Percentiles rank a stretch among this genome's conserved stretches.
phyloP scores from a whole-genome alignment of 192 early-diverging fungal species.

The Podila epigama region DNA sequence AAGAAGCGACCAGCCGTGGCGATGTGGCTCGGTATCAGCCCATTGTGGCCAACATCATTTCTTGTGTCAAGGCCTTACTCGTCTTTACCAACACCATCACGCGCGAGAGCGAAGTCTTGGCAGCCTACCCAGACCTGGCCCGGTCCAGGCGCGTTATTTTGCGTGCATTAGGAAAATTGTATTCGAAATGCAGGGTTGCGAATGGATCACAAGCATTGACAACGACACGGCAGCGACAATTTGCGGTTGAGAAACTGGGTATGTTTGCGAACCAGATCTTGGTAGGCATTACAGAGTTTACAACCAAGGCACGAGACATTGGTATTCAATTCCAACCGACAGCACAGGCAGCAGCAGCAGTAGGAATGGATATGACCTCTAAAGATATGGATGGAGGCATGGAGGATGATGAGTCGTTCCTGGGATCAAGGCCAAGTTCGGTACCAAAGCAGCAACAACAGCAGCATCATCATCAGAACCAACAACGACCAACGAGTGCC shows the following conservation, averaged over 20 bases:
- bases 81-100: constrained; percentile 42
- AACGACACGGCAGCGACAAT: constrained; percentile 22
- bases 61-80: constrained; percentile 24
- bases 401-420: not conserved
- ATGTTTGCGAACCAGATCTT: constrained; percentile 24
- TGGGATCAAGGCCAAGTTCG: too few species aligned
- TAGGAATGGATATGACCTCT: not conserved
- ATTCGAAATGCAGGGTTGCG: constrained; percentile 35
- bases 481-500: not conserved
- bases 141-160: constrained; percentile 23
- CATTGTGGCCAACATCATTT: constrained; percentile 31
- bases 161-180: constrained; percentile 33
- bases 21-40: constrained; percentile 26
- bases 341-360: not conserved
- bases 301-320: constrained; percentile 24
- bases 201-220: constrained; percentile 29
- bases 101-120: constrained; percentile 31
- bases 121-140: constrained; percentile 26
- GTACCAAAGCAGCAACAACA: too few species aligned
- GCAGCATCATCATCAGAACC: not conserved
- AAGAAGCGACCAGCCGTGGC: constrained; percentile 9
- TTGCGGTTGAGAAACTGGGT: constrained; percentile 30
- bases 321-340: constrained; percentile 15
- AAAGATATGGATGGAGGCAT: not conserved
- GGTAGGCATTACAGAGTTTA: constrained; percentile 29